Percentiles rank a stretch among this genome's conserved stretches.
phyloP scores from a whole-genome alignment of 768 basidiomycete species.

The Cystobasidium onofrii region DNA sequence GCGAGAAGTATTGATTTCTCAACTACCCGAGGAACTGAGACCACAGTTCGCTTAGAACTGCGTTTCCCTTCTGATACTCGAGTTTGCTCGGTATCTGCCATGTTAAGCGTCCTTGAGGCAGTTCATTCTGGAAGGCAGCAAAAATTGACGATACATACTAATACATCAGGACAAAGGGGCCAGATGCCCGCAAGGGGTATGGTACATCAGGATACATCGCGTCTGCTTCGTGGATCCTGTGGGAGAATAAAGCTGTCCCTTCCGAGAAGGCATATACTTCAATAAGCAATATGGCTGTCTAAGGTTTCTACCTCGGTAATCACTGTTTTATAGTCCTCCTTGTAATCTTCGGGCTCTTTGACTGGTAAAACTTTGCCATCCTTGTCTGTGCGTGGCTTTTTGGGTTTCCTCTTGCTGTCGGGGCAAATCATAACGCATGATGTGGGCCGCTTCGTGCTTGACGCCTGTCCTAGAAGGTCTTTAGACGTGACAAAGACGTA shows the following conservation, averaged over 20 bases:
- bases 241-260: neutral
- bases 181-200: neutral
- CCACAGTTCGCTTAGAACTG: neutral
- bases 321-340: conserved; percentile 4
- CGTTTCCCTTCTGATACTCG: neutral
- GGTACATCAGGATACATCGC: too few relatives aligned
- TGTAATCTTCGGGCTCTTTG: conserved; percentile 30
- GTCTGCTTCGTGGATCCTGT: too few relatives aligned
- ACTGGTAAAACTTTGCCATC: conserved; percentile 3
- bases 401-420: conserved; percentile 14
- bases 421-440: conserved; percentile 78
- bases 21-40: neutral
- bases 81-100: neutral
- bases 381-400: conserved; percentile 14
- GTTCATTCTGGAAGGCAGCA: neutral
- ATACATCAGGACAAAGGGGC: neutral
- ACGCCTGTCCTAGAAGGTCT: conserved; percentile 90
- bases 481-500: conserved; percentile 84
- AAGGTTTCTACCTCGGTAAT: conserved; percentile 7
- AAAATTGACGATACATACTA: neutral
- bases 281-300: conserved; percentile 18
- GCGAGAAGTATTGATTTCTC: neutral
- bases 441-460: conserved; percentile 94
- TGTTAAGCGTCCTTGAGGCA: neutral
- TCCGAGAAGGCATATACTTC: neutral